Evolutionary conservation across 805 yeast species (phyloP).

Genomic region (Ogataea neopini): DNA sequence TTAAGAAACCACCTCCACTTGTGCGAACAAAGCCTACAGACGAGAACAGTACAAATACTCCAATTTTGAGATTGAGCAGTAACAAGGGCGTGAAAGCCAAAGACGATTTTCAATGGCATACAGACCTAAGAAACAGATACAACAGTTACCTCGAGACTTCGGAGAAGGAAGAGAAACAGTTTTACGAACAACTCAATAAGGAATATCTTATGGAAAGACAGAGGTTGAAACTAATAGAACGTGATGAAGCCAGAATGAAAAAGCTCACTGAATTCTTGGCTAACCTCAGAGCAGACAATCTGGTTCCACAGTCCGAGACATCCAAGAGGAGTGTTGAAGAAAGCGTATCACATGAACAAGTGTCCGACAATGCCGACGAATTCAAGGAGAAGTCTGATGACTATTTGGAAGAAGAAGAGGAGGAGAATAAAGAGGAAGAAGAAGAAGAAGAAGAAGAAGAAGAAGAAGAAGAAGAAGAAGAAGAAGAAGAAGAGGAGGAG

Average conservation of each 20-base stretch:
- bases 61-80: not conserved
- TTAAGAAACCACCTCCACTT: not conserved
- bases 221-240: conserved; percentile 15
- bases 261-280: conserved; percentile 16
- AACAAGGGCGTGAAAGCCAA: conserved; percentile 9
- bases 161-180: conserved; percentile 37
- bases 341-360: too few relatives aligned
- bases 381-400: conserved; percentile 7
- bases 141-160: conserved; percentile 33
- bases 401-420: conserved; percentile 4
- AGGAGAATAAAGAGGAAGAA: conserved; percentile 11
- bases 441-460: conserved; percentile 13
- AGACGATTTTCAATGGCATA: conserved; percentile 37
- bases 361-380: too few relatives aligned
- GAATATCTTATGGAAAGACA: conserved; percentile 32
- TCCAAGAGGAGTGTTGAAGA: conserved; percentile 4
- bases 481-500: conserved; percentile 12
- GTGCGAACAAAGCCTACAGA: not conserved
- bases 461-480: not conserved
- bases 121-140: conserved; percentile 36
- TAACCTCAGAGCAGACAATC: conserved; percentile 13
- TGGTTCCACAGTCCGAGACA: not conserved
- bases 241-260: conserved; percentile 25
- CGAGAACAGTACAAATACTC: not conserved
- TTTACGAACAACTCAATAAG: conserved; percentile 37